phyloP scores from a whole-genome alignment of 768 basidiomycete genomes.

The Cystofilobasidium capitatum region DNA sequence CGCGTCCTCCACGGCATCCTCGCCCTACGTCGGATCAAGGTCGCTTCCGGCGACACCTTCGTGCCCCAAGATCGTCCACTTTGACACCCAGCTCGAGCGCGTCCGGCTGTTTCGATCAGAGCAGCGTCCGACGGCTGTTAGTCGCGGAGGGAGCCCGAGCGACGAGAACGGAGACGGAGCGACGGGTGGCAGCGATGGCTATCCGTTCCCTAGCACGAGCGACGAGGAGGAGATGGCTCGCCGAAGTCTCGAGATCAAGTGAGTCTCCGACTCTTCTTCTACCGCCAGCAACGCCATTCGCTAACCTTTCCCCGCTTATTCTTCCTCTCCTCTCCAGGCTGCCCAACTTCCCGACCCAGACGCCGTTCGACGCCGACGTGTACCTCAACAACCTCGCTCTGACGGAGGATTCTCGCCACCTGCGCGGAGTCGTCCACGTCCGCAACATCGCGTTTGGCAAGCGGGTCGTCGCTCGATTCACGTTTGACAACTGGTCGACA shows the following conservation, averaged over 20 bases:
- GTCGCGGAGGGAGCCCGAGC: conserved; percentile 77
- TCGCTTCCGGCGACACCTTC: conserved; percentile 77
- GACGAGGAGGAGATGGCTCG: conserved; percentile 29
- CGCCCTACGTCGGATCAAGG: conserved; percentile 38
- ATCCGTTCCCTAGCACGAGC: conserved; percentile 41
- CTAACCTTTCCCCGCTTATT: neutral
- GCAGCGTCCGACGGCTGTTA: conserved; percentile 89
- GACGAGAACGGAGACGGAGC: conserved; percentile 49
- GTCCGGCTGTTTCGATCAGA: conserved; percentile 90
- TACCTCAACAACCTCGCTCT: conserved; percentile 43
- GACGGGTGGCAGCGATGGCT: conserved; percentile 39
- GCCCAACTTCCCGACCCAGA: conserved; percentile 20
- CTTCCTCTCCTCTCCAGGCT: conserved; percentile 33
- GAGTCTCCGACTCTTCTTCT: conserved; percentile 28
- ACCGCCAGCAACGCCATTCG: neutral
- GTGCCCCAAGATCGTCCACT: conserved; percentile 75
- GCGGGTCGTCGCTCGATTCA: conserved; percentile 79
- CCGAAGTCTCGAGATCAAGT: conserved; percentile 11
- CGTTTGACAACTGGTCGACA: conserved; percentile 90
- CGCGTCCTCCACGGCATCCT: conserved; percentile 45
- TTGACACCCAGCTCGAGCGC: conserved; percentile 81
- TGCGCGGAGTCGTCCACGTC: conserved; percentile 65
- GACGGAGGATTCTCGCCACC: conserved; percentile 43
- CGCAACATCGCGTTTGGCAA: conserved; percentile 82
- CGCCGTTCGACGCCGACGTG: conserved; percentile 38